Base-by-base conservation (phyloP, 2,329 filamentous ascomycete genomes). In the Zalaria obscura region DNA sequence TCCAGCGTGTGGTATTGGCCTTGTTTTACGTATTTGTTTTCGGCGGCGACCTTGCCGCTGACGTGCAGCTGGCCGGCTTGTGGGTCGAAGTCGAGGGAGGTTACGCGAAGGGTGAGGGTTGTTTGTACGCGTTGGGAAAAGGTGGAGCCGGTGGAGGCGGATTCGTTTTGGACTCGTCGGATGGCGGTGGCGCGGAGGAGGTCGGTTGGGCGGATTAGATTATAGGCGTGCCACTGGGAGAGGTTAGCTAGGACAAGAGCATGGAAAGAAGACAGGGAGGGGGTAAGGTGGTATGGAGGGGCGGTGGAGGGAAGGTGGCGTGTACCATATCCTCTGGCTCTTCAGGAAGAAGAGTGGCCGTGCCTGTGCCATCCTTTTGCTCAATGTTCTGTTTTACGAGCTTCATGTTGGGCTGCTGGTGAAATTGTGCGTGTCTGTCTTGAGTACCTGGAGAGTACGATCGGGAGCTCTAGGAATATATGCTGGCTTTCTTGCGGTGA, bases 1-100 rank as follows among this genome's bases (percentile, higher is more conserved):
- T 95, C 89, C 2, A 84, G 67, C 0, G 80, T 84, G 55, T 85
- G 80, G 52, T 75, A 75, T 47, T 75, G 70, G 10, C 80, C 80
- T 11, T 82, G 63, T 52, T 76, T 78, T 29, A 81, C 80, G 53
- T 75, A 69, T 45, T 76, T 72, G 50, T 80, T 84, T 56, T 83
- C 78, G 25, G 72, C 72, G 4, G 73, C 66, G 8, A 83, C 78
- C 38, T 71, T 68, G 1, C 80, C 80, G 3, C 72, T 73, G 25
- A 84, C 78, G 53, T 84, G 80, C 3, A 85, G 67, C 51, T 82
- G 75, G 3, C 73, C 74, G 40, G 71, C 76, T 50, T 77, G 75
- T 7, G 79, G 67, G 55, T 84, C 80, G 53, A 83, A 85, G 61
- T 83, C 78, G 40, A 80, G 68, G 39, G 65, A 70, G 27, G 74